Evolutionary conservation across 1,139 yeast genomes (phyloP).

Genomic region (Yamadazyma triangularis): DNA sequence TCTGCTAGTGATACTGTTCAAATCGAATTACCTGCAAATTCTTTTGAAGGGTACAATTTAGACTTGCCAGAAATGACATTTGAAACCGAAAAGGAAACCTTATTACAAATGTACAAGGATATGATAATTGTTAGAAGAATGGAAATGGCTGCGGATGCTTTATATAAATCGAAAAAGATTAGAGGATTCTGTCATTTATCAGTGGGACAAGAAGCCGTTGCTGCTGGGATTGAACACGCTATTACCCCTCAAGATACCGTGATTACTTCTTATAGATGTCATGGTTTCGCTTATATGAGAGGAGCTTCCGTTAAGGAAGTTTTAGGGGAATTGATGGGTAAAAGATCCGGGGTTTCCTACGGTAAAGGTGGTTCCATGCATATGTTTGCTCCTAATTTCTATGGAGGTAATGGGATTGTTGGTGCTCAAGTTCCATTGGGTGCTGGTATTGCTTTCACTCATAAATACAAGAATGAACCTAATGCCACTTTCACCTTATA

Average conservation of each 20-base stretch:
- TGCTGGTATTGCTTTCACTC: constrained; percentile 96
- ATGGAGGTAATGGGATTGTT: constrained; percentile 99
- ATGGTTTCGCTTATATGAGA: constrained; percentile 95
- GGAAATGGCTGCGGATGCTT: constrained; percentile 98
- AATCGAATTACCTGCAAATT: constrained; percentile 65
- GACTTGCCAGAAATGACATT: constrained; percentile 68
- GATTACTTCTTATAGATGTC: constrained; percentile 97
- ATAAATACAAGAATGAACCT: constrained; percentile 81
- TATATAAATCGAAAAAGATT: constrained; percentile 96
- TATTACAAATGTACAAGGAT: constrained; percentile 93
- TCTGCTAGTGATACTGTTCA: constrained; percentile 37
- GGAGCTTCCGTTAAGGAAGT: constrained; percentile 90
- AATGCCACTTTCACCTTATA: constrained; percentile 84
- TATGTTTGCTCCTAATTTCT: constrained; percentile 92
- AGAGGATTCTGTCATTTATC: constrained; percentile 98
- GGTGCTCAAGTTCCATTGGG: constrained; percentile 99
- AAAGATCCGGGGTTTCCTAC: constrained; percentile 87
- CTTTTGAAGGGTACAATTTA: constrained; percentile 79
- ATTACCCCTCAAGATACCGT: constrained; percentile 79
- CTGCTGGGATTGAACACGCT: constrained; percentile 97
- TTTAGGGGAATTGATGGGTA: constrained; percentile 95
- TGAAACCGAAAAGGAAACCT: constrained; percentile 72
- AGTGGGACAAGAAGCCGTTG: constrained; percentile 98
- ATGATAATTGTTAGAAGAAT: constrained; percentile 92
- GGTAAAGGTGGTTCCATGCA: constrained; percentile 99